Base-by-base conservation (phyloP, 345 rosid species). In the Capsella bursapastoris region DNA sequence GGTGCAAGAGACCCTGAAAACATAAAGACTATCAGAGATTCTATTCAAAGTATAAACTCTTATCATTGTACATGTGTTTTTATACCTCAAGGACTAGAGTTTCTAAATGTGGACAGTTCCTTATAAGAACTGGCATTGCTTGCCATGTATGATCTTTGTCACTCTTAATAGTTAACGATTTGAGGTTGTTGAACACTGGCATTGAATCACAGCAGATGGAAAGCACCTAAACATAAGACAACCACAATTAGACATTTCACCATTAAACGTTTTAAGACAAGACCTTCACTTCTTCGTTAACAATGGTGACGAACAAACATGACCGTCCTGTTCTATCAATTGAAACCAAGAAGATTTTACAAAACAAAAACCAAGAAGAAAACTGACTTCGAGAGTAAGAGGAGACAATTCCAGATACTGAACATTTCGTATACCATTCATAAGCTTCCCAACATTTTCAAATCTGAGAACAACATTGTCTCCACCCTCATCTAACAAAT, bases 111-210 rank as follows among this genome's bases (percentile, higher is more conserved):
- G 50, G 50, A 61, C 37, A 61, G 5, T 41, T 61, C 6, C 10
- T 40, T 61, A 41, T 11, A 13, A 61, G 66, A 25, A 22, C 13
- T 41, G 66, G 35, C 51, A 61, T 41, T 61, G 51, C 66, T 61
- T 61, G 35, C 66, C 66, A 61, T 61, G 35, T 32, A 27, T 4
- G 15, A 5, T 3, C 10, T 9, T 13, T 3, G 29, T 5, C 6
- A 48, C 68, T 47, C n/a, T 4, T 3, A 8, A 47, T 15, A 64
- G 41, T 7, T 16, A 64, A n/a, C 5, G 35, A 31, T 7, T 16
- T 48, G 31, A 65, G 69, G 32, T 65, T 65, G 44, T 48, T 65
- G 57, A 65, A 65, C 11, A 65, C 2, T 34, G 68, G 56, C 56
- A 64, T 8, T 1, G 68, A 31, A 3, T 64, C 56, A 15, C 29